Evolutionary conservation across 1,139 yeast genomes (phyloP).

Genomic region (Pneumocystis murina): DNA sequence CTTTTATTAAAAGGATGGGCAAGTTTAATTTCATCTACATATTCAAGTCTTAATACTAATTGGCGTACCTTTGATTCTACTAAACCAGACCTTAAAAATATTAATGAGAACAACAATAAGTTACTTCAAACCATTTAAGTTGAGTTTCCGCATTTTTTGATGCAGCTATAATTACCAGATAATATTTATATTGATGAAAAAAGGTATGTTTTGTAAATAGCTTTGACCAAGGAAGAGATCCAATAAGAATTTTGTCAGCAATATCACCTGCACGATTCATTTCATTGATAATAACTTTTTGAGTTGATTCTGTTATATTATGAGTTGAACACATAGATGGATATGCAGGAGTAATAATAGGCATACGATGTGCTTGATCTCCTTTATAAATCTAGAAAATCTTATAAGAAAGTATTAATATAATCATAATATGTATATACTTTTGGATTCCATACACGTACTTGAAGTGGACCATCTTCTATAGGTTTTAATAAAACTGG

Average conservation of each 20-base stretch:
- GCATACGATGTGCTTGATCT: constrained; percentile 87
- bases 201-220: constrained; percentile 65
- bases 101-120: not conserved
- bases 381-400: constrained; percentile 42
- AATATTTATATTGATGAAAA: constrained; percentile 70
- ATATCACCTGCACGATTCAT: constrained; percentile 58
- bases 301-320: constrained; percentile 78
- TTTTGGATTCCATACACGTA: constrained; percentile 92
- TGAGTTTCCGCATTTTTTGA: constrained; percentile 72
- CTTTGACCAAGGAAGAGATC: constrained; percentile 57
- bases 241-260: constrained; percentile 51
- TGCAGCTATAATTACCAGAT: constrained; percentile 65
- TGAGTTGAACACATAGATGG: constrained; percentile 99
- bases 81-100: constrained; percentile 39
- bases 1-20: constrained; percentile 88
- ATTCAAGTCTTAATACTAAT: constrained; percentile 68
- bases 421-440: constrained; percentile 7
- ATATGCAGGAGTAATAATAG: constrained; percentile 97
- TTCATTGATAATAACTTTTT: constrained; percentile 60
- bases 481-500: constrained; percentile 84
- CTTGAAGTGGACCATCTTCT: constrained; percentile 95
- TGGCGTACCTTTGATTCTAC: constrained; percentile 71
- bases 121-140: constrained; percentile 46
- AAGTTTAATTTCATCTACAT: constrained; percentile 45
- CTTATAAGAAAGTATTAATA: not conserved